Conservation (phyloP, 306 rosid species). For the Rosa multiflora region DNA sequence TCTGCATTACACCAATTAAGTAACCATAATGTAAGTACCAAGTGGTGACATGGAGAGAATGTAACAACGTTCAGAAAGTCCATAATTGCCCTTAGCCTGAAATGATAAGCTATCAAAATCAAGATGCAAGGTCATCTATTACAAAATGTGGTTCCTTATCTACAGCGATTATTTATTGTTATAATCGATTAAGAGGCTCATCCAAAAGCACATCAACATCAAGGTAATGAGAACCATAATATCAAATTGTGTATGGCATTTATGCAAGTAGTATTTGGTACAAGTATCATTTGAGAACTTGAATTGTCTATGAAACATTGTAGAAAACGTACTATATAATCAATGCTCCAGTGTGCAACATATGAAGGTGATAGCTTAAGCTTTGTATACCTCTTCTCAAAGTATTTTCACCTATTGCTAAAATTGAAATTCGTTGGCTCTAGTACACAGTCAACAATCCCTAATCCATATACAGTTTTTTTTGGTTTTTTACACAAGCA, state of each 20-base stretch:
- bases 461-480: too few relatives aligned
- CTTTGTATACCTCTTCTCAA: not conserved
- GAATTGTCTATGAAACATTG: not conserved
- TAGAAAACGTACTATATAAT: not conserved
- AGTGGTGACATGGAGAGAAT: not conserved
- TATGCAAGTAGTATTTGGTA: not conserved
- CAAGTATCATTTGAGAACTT: not conserved
- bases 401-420: not conserved
- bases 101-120: not conserved
- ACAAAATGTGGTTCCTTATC: not conserved
- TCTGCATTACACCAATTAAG: slow-evolving; percentile 14
- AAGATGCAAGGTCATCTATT: not conserved
- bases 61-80: not conserved
- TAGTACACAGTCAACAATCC: not conserved
- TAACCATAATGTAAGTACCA: not conserved
- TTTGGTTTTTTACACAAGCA: not conserved
- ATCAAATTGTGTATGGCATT: not conserved
- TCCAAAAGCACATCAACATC: not conserved
- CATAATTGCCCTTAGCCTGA: not conserved
- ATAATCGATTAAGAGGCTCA: not conserved
- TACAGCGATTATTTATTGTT: not conserved
- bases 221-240: not conserved
- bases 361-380: not conserved
- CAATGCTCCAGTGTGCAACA: not conserved
- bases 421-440: not conserved